phyloP scores from a whole-genome alignment of 2,329 filamentous ascomycete species.

The Coniochaeta pulveracea region DNA sequence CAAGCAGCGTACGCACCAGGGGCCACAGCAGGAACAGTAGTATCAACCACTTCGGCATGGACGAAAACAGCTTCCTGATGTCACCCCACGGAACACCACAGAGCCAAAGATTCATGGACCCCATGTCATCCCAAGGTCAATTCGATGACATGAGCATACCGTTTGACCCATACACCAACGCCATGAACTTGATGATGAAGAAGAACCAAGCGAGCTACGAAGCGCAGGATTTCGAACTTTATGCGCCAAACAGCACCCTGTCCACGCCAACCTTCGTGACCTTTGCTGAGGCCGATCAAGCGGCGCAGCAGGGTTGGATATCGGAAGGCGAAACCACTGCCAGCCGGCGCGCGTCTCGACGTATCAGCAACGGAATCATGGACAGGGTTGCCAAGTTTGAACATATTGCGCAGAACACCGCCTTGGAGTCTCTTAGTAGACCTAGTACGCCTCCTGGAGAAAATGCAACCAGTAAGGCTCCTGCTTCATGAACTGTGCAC shows the following conservation, averaged over 20 bases:
- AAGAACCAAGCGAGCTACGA: conserved; percentile 27
- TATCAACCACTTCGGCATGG: conserved; percentile 8
- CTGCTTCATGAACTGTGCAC: background rate
- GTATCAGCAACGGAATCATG: conserved; percentile 51
- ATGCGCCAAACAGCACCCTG: conserved; percentile 30
- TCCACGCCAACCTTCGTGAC: conserved; percentile 38
- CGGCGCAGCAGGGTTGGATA: conserved; percentile 32
- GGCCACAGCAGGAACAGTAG: conserved; percentile 8
- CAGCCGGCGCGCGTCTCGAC: conserved; percentile 29
- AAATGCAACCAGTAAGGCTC: conserved; percentile 43
- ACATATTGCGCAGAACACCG: no score
- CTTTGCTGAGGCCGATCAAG: conserved; percentile 32
- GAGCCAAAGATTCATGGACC: conserved; percentile 38
- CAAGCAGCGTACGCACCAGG: background rate
- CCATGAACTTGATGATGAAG: conserved; percentile 32
- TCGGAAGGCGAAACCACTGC: conserved; percentile 35
- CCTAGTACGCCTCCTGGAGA: conserved; percentile 53
- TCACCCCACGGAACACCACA: conserved; percentile 46
- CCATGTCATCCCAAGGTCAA: conserved; percentile 25
- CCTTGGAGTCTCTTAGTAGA: conserved; percentile 23
- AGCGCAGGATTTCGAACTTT: conserved; percentile 37
- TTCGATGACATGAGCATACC: conserved; percentile 25
- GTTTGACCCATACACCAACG: conserved; percentile 33
- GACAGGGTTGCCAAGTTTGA: conserved; percentile 51
- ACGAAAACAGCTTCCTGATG: conserved; percentile 39